phyloP scores from a whole-genome alignment of 768 basidiomycete species.

The Boletus sensibilis region DNA sequence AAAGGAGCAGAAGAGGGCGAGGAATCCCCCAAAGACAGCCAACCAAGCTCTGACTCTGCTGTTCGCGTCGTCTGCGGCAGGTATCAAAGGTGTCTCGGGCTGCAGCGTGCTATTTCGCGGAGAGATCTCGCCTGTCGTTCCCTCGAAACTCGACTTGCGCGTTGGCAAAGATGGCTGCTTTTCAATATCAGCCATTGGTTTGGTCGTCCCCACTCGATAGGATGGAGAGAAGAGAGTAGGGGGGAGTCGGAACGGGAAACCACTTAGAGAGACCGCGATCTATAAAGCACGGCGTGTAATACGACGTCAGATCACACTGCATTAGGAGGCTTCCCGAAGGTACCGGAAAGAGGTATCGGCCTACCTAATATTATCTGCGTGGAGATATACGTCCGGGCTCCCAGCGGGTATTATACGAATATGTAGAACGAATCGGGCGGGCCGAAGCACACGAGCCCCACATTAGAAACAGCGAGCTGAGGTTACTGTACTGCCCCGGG shows the following conservation, averaged over 20 bases:
- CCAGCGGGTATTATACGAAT: constrained; percentile 16
- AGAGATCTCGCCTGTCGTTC: constrained; percentile 16
- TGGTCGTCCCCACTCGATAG: constrained; percentile 6
- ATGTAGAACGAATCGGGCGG: constrained; percentile 5
- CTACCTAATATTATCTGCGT: constrained; percentile 14
- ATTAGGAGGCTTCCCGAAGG: constrained; percentile 23
- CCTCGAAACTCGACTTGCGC: constrained; percentile 25
- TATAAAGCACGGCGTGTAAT: constrained; percentile 26
- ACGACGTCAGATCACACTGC: constrained; percentile 24
- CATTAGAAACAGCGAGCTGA: constrained; percentile 4
- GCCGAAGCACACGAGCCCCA: constrained; percentile 1
- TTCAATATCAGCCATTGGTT: constrained; percentile 31
- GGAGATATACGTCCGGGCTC: constrained; percentile 4
- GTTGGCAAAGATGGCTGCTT: constrained; percentile 24
- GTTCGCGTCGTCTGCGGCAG: not conserved
- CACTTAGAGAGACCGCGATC: constrained; percentile 11
- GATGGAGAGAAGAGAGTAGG: constrained; percentile 11
- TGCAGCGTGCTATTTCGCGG: constrained; percentile 26
- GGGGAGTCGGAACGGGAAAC: constrained; percentile 11
- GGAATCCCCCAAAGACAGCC: constrained; percentile 61
- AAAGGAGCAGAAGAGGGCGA: constrained; percentile 67
- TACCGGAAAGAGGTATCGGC: constrained; percentile 22
- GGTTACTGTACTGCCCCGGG: constrained; percentile 1
- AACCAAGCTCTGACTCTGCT: constrained; percentile 38
- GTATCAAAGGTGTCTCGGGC: constrained; percentile 17